Conservation (phyloP, 352 stramenopile species). For the Globisporangium recalcitrans region DNA sequence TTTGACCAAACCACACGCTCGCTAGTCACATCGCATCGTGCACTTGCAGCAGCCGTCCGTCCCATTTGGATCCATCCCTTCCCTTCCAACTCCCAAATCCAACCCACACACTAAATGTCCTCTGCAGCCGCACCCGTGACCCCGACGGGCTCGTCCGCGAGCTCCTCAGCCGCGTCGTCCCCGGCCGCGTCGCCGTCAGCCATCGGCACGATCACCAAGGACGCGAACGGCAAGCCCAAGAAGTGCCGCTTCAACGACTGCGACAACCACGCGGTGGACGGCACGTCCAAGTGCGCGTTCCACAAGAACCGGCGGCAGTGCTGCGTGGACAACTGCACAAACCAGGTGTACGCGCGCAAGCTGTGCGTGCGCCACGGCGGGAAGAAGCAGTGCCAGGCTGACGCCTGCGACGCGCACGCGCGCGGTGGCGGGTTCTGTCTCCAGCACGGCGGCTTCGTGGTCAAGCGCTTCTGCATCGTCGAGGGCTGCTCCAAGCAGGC, state of each 20-base stretch:
- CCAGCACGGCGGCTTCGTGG: conserved; percentile 74
- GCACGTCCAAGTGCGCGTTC: conserved; percentile 74
- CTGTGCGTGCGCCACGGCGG: conserved; percentile 76
- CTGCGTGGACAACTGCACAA: conserved; percentile 76
- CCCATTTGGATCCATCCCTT: background rate
- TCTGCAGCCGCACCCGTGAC: conserved; percentile 6
- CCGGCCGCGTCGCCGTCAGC: conserved; percentile 6
- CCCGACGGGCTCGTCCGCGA: conserved; percentile 11
- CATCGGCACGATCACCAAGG: conserved; percentile 10
- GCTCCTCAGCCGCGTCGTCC: conserved; percentile 15
- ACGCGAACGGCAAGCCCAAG: conserved; percentile 30
- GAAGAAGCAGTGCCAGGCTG: conserved; percentile 74
- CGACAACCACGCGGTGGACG: conserved; percentile 63
- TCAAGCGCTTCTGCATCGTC: conserved; percentile 81
- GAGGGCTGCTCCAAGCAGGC: conserved; percentile 77
- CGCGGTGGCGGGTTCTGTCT: conserved; percentile 70
- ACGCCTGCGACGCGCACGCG: conserved; percentile 68
- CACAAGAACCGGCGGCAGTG: conserved; percentile 82
- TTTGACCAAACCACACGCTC: too few species aligned
- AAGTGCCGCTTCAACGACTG: conserved; percentile 84
- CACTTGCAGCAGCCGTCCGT: conserved; percentile 2
- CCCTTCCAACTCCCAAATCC: background rate
- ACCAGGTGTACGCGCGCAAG: conserved; percentile 81
- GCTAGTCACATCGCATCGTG: conserved; percentile 11
- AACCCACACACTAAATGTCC: background rate